Evolutionary conservation across 202 grass and related monocot species (phyloP), one percentile per base, ranked within the genome.

Genomic region (Cymbopogon flexuosus): DNA sequence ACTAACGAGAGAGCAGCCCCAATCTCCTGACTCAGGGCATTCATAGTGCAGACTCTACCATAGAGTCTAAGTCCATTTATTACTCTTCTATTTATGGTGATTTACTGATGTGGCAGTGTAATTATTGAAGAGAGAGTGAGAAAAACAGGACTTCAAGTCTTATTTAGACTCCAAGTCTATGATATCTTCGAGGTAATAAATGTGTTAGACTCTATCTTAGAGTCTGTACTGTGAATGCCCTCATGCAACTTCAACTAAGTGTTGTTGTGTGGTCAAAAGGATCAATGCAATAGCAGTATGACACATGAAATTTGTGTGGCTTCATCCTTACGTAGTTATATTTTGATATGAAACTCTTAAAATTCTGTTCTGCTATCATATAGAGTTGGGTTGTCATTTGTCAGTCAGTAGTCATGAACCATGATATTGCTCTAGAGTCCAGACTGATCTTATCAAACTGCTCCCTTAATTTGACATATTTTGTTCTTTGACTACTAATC

Each of bases 311-410:
- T 36, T 66, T 27, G 31, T 37, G 80, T 61, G 77, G 16, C 43
- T 85, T 62, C 30, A 8, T 10, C 54, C 72, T 45, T 60, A 30
- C 27, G 27, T 27, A 27, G 27, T 27, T 27, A 27, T 39, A 39
- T 83, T 84, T 35, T 74, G 66, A 29, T 47, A 72, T 47, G 15
- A 59, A 85, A 81, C 58, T 72, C 58, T 89, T 58, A 54, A 60
- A 47, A 30, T 67, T 76, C 13, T 75, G 42, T 19, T 13, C 42
- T 66, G 23, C 29, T 35, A 34, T 63, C 19, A 34, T 35, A 31
- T 72, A n/a, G 22, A 75, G 10, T 15, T 61, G 22, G 31, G 37
- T 15, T 71, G 12, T 86, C 70, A 13, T 68, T 70, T 73, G 67
- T 62, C 46, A 67, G 15, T 21, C 29, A 73, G 51, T 59, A 67